Base-by-base conservation (phyloP, 306 rosid genomes). In the Rosa persica region DNA sequence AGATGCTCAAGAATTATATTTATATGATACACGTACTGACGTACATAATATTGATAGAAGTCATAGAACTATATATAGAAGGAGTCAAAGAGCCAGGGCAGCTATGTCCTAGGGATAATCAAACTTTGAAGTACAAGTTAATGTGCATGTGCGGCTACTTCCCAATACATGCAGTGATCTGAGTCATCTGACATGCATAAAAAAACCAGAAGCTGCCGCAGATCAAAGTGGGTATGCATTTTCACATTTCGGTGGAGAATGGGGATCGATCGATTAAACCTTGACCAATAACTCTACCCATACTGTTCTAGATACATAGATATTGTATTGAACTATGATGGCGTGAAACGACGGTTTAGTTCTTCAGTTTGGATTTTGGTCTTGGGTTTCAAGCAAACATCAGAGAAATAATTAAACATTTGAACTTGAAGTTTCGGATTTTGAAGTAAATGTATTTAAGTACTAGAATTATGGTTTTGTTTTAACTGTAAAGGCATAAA, bases 111-210 rank as follows among this genome's bases (percentile, higher is more conserved):
- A 38, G 70, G 38, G 67, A 62, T 30, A 15, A 62, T 30, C 42
- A 62, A 62, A 27, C 20, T 62, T 62, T 1, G 16, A 30, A 5
- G 67, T 62, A 25, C 19, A 30, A 25, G 19, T 12, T 34, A 34
- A 34, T 16, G 12, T 16, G 36, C 76, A 47, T 15, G 65, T 34
- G 62, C n/a, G 19, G 30, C 38, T 27, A 68, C 48, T 34, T 58
- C 9, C 76, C 76, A 20, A 69, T 54, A 43, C 61, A 19, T 55
- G 69, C 57, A 57, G 70, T 11, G 38, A 69, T 30, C 6, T 4
- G 70, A 23, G 66, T 23, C 38, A 39, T 68, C 58, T 58, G 65
- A 70, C 75, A 71, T 71, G 75, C 36, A 30, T 30, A 22, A 48
- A 15, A 19, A 34, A 71, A 30, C 3, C 2, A 71, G 27, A 47